phyloP scores from a whole-genome alignment of 495 filamentous ascomycete species.

The Trichoderma parareesei region DNA sequence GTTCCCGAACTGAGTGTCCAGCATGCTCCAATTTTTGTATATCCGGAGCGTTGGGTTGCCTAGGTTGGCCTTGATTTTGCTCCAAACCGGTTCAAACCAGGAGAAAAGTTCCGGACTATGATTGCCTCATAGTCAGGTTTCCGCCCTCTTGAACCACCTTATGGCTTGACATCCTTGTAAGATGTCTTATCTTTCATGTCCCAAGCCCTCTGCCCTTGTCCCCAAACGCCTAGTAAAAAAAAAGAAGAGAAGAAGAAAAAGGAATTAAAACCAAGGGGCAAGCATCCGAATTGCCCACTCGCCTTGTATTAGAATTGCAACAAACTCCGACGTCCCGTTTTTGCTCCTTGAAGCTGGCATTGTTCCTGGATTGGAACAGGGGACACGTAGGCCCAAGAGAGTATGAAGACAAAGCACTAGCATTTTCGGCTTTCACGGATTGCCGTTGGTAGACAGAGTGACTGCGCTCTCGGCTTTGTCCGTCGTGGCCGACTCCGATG shows the following conservation, averaged over 20 bases:
- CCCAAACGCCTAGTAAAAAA: not conserved
- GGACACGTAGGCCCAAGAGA: too few relatives aligned
- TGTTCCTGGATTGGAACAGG: too few relatives aligned
- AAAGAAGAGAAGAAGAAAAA: not conserved
- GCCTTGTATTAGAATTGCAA: conserved; percentile 6
- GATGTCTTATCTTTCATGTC: not conserved
- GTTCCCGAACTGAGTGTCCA: conserved; percentile 8
- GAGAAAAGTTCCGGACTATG: not conserved
- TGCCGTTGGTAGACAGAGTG: not conserved
- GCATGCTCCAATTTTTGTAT: conserved; percentile 8
- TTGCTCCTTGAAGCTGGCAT: not conserved
- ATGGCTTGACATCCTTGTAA: not conserved
- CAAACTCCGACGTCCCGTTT: not conserved
- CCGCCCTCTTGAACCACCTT: not conserved
- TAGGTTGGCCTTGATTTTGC: conserved; percentile 11
- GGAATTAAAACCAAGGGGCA: not conserved
- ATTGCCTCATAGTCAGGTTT: not conserved
- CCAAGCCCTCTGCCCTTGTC: not conserved
- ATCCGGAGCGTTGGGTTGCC: conserved; percentile 1
- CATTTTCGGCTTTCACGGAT: not conserved
- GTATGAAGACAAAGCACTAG: too few relatives aligned
- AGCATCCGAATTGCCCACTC: not conserved
- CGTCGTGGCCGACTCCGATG: conserved; percentile 23
- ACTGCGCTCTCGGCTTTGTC: conserved; percentile 21
- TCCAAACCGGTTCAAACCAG: not conserved